These are phyloP conservation scores for Populus hybrid DNA, from an alignment of 441 rosid genomes.

Conservation along the genomic window DNA sequence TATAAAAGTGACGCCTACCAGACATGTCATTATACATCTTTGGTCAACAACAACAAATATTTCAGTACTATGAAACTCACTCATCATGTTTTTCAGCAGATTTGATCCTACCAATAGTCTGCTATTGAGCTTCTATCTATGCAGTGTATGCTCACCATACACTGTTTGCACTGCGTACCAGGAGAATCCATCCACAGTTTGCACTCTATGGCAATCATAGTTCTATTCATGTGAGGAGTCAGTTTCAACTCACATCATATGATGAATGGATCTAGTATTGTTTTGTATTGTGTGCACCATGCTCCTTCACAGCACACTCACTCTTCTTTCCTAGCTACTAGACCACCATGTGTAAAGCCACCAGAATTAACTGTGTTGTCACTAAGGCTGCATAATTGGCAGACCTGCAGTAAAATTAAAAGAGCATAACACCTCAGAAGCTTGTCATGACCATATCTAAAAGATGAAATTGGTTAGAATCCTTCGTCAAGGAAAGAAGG, in stretches of 20 bases:
- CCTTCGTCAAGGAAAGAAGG: no score
- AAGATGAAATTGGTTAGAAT: no score
- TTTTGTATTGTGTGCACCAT: neutral
- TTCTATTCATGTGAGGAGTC: neutral
- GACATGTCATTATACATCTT: neutral
- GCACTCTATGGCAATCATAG: neutral
- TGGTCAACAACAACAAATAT: neutral
- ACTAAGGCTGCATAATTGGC: conserved; percentile 87
- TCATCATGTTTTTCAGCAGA: neutral
- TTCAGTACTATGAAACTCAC: neutral
- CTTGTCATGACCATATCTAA: no score
- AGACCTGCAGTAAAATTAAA: conserved; percentile 41
- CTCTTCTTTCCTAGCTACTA: neutral
- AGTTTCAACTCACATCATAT: neutral
- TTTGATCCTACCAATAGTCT: neutral
- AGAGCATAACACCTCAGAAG: no score
- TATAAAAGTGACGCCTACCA: neutral
- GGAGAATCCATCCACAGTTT: neutral
- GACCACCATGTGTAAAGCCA: conserved; percentile 92
- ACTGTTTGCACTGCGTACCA: neutral
- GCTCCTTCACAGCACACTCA: neutral
- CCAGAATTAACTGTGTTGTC: conserved; percentile 72
- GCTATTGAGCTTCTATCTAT: neutral
- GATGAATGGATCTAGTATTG: neutral
- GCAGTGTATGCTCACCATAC: neutral